Percentiles rank a stretch among this genome's conserved stretches.
Conservation (phyloP, 495 filamentous ascomycete species). For the Cudoniella acicularis region DNA sequence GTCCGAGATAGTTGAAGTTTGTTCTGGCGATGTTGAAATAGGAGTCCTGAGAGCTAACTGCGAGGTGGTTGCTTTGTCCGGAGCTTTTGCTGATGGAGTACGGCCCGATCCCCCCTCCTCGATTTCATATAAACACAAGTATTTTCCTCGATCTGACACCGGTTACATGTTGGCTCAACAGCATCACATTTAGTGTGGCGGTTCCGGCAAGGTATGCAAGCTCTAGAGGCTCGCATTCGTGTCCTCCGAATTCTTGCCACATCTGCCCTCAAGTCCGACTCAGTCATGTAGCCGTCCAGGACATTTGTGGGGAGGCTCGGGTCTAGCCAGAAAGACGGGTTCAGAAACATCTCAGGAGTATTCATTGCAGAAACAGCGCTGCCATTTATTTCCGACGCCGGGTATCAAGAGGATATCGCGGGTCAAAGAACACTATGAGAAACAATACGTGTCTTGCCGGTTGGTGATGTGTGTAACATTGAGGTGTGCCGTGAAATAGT, state of each 20-base stretch:
- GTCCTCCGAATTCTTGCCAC: background rate
- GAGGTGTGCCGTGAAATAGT: too few relatives aligned
- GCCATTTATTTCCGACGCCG: too few relatives aligned
- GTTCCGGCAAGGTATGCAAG: slow-evolving; percentile 52
- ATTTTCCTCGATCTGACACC: slow-evolving; percentile 37
- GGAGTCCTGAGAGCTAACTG: too few relatives aligned
- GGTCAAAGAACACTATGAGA: too few relatives aligned
- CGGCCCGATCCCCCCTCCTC: slow-evolving; percentile 43
- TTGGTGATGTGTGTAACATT: too few relatives aligned
- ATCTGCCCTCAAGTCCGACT: background rate
- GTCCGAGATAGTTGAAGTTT: too few relatives aligned
- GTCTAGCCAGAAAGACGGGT: background rate
- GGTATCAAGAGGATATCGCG: too few relatives aligned
- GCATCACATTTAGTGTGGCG: slow-evolving; percentile 56
- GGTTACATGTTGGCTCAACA: slow-evolving; percentile 36
- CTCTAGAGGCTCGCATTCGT: slow-evolving; percentile 35
- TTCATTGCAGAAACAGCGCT: background rate
- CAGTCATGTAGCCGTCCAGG: background rate
- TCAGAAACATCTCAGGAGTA: background rate
- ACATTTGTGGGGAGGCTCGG: background rate
- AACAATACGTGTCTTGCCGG: too few relatives aligned
- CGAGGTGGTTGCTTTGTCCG: too few relatives aligned
- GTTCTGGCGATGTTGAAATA: too few relatives aligned
- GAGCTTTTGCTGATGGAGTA: too few relatives aligned
- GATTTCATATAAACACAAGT: slow-evolving; percentile 44